phyloP scores from a whole-genome alignment of 2,329 filamentous ascomycete species.

The Aspergillus fumigatus region DNA sequence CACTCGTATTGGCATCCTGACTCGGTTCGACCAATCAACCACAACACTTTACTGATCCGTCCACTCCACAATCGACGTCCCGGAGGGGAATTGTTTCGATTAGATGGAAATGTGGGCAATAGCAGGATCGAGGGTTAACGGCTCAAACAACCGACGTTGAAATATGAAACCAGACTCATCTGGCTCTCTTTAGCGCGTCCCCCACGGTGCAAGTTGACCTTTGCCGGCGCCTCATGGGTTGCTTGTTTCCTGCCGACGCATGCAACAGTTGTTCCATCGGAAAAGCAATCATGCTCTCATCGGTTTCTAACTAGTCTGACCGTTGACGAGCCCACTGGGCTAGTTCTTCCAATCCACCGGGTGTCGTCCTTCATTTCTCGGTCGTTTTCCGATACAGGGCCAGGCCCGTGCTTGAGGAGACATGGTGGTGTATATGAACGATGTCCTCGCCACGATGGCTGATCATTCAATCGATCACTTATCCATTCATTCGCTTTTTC shows the following conservation, averaged over 20 bases:
- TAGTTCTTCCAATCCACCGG: neutral
- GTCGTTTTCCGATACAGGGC: neutral
- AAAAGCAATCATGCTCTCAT: neutral
- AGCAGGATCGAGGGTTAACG: neutral
- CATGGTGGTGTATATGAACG: constrained; percentile 8
- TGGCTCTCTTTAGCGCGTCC: constrained; percentile 11
- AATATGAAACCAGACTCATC: constrained; percentile 9
- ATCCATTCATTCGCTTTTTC: constrained; percentile 2
- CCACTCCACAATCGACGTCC: constrained; percentile 5
- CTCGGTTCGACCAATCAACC: constrained; percentile 4
- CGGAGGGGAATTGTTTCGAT: constrained; percentile 5
- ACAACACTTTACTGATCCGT: constrained; percentile 10
- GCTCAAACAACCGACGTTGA: constrained; percentile 11
- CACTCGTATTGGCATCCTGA: neutral
- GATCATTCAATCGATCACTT: neutral
- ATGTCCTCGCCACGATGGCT: constrained; percentile 1
- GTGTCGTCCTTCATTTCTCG: neutral
- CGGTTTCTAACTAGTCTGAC: neutral
- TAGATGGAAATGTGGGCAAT: constrained; percentile 9
- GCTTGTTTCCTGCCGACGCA: constrained; percentile 6
- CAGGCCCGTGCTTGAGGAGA: neutral
- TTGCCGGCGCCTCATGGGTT: constrained; percentile 5
- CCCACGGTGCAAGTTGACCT: constrained; percentile 1
- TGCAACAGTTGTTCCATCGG: neutral
- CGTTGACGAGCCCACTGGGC: neutral